phyloP scores from a whole-genome alignment of 352 stramenopile genomes.

The Phytophthora capsici region DNA sequence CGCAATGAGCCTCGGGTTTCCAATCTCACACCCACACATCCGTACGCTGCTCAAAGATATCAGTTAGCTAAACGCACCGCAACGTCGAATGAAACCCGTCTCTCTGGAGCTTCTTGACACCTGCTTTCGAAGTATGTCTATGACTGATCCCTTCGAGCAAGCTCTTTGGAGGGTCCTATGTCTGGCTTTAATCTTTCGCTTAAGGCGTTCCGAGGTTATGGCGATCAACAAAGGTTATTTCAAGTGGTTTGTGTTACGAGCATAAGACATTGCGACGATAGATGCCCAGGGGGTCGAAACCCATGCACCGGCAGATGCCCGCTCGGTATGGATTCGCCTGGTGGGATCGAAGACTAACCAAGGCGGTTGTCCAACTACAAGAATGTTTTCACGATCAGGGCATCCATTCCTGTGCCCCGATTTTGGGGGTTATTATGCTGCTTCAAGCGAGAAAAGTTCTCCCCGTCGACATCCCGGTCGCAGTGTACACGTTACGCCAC shows the following conservation, averaged over 20 bases:
- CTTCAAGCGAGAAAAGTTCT: neutral
- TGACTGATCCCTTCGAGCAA: too few species aligned
- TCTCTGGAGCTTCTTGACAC: conserved; percentile 1
- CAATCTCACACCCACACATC: too few species aligned
- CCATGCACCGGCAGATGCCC: neutral
- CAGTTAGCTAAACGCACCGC: conserved; percentile 1
- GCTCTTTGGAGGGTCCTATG: too few species aligned
- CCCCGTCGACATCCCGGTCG: conserved; percentile 2
- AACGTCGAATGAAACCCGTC: neutral
- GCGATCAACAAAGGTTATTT: neutral
- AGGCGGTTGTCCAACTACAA: conserved; percentile 1
- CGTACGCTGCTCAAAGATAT: conserved; percentile 9
- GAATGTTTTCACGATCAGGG: conserved; percentile 7
- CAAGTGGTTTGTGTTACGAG: conserved; percentile 5
- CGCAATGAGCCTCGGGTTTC: too few species aligned
- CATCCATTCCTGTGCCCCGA: conserved; percentile 16
- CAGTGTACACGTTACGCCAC: neutral
- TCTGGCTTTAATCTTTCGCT: conserved; percentile 4
- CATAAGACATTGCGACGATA: conserved; percentile 2
- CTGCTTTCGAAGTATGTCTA: conserved; percentile 2
- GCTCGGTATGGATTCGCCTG: neutral
- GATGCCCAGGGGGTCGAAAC: neutral
- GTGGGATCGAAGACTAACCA: conserved; percentile 16
- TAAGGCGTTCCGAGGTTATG: conserved; percentile 6
- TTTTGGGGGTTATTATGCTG: conserved; percentile 8